Percentiles rank a stretch among this genome's conserved stretches.
Conservation (phyloP, 1,284 basidiomycete genomes). For the Trichosporon ovoides region DNA sequence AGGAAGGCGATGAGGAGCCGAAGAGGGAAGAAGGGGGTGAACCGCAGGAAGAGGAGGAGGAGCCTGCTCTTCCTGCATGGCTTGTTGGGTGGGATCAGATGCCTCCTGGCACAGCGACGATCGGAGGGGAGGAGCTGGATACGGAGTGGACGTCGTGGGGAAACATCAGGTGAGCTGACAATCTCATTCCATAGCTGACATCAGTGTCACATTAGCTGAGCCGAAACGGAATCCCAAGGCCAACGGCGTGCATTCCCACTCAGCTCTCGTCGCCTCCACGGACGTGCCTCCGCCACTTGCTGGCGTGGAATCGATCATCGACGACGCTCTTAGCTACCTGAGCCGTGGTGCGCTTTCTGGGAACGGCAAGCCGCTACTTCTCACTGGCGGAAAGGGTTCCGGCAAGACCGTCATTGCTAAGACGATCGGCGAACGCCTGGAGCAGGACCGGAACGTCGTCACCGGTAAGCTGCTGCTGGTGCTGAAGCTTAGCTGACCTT, state of each 20-base stretch:
- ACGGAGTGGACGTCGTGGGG: slow-evolving; percentile 62
- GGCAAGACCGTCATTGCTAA: slow-evolving; percentile 75
- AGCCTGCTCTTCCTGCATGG: slow-evolving; percentile 21
- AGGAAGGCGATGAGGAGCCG: slow-evolving; percentile 16
- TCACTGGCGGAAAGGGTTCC: slow-evolving; percentile 52
- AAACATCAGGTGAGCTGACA: slow-evolving; percentile 53
- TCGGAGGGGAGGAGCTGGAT: slow-evolving; percentile 46
- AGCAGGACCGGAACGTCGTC: slow-evolving; percentile 58
- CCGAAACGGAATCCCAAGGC: slow-evolving; percentile 23
- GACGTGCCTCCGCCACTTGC: slow-evolving; percentile 49
- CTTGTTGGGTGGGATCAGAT: slow-evolving; percentile 46
- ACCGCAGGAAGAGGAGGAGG: slow-evolving; percentile 13
- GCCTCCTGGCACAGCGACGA: slow-evolving; percentile 59
- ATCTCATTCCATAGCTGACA: background rate
- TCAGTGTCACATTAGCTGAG: slow-evolving; percentile 2
- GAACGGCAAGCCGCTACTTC: slow-evolving; percentile 44
- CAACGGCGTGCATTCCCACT: slow-evolving; percentile 15
- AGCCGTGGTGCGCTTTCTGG: slow-evolving; percentile 16
- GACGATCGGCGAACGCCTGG: slow-evolving; percentile 59
- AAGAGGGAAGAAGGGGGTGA: slow-evolving; percentile 11
- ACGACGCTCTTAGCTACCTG: slow-evolving; percentile 30
- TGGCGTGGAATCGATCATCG: slow-evolving; percentile 52
- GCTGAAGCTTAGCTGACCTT: slow-evolving; percentile 7
- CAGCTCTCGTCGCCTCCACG: background rate
- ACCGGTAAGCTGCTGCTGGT: slow-evolving; percentile 56